Evolutionary conservation across 2,329 filamentous ascomycete genomes (phyloP).

Genomic region (Chaetomiaceae sp.): DNA sequence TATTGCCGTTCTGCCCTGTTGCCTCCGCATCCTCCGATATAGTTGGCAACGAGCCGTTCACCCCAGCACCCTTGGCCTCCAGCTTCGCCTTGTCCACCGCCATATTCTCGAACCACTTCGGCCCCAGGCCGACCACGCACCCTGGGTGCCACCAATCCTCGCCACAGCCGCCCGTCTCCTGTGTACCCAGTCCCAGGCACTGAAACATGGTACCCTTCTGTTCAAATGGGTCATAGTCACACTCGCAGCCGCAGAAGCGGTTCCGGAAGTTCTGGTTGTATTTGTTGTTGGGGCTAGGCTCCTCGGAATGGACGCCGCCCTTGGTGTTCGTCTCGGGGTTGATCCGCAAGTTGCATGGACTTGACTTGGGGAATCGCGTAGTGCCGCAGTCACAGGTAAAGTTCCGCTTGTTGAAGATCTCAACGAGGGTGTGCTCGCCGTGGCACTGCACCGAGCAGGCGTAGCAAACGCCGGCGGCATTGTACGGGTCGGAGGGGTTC

Average conservation of each 20-base stretch:
- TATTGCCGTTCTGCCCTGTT: slow-evolving; percentile 24
- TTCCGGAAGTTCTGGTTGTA: slow-evolving; percentile 98
- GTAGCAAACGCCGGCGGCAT: slow-evolving; percentile 84
- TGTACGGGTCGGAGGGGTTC: slow-evolving; percentile 58
- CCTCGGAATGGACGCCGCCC: slow-evolving; percentile 71
- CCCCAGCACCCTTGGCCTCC: slow-evolving; percentile 26
- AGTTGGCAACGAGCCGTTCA: slow-evolving; percentile 38
- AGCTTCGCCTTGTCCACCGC: slow-evolving; percentile 32
- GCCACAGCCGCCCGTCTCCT: slow-evolving; percentile 81
- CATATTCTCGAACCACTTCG: slow-evolving; percentile 63
- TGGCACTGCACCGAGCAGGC: slow-evolving; percentile 96
- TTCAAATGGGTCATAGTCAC: slow-evolving; percentile 80
- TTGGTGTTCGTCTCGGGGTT: slow-evolving; percentile 70
- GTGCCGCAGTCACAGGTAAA: slow-evolving; percentile 97
- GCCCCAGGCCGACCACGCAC: slow-evolving; percentile 76
- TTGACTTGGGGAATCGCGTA: slow-evolving; percentile 65
- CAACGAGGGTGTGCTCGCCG: slow-evolving; percentile 88
- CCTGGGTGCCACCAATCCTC: slow-evolving; percentile 98
- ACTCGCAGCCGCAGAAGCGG: slow-evolving; percentile 82
- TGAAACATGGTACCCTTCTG: slow-evolving; percentile 99
- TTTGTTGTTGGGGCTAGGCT: slow-evolving; percentile 67
- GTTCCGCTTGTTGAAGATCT: slow-evolving; percentile 92
- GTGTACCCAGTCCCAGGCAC: slow-evolving; percentile 77
- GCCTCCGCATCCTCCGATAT: slow-evolving; percentile 48
- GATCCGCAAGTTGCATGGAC: slow-evolving; percentile 70